Evolutionary conservation across 176 grass and related monocot genomes (phyloP).

Genomic region (Ensete ventricosum): DNA sequence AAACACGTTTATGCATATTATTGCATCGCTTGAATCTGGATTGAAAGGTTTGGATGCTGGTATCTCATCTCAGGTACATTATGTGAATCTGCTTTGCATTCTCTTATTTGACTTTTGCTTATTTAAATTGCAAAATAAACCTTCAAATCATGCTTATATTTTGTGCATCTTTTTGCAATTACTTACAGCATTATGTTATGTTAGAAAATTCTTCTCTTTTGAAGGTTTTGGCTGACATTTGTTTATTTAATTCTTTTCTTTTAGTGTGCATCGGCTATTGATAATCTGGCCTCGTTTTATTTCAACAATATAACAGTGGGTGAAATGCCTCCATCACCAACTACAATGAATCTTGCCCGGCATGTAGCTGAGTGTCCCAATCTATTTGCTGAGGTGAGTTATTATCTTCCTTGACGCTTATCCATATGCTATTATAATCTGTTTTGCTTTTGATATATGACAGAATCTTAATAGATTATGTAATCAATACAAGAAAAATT

Average conservation of each 20-base stretch:
- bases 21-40: conserved; percentile 85
- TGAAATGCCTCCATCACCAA: conserved; percentile 68
- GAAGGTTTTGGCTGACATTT: conserved; percentile 2
- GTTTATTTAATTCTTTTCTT: conserved; percentile 12
- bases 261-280: conserved; percentile 90
- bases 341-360: conserved; percentile 75
- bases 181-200: too few species aligned
- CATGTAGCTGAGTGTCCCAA: conserved; percentile 77
- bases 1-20: conserved; percentile 89
- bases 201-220: neutral
- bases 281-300: conserved; percentile 89
- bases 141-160: neutral
- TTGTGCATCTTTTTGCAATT: too few species aligned
- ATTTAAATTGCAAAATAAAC: neutral
- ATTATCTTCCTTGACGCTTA: neutral
- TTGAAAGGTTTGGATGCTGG: conserved; percentile 95
- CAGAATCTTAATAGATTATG: neutral
- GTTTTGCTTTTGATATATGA: neutral
- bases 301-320: conserved; percentile 78
- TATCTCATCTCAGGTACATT: conserved; percentile 85
- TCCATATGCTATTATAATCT: conserved; percentile 7
- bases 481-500: neutral
- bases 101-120: neutral
- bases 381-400: conserved; percentile 82
- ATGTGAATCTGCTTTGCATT: neutral